phyloP scores from a whole-genome alignment of 148 eudicot species.

The Nepenthes gracilis region DNA sequence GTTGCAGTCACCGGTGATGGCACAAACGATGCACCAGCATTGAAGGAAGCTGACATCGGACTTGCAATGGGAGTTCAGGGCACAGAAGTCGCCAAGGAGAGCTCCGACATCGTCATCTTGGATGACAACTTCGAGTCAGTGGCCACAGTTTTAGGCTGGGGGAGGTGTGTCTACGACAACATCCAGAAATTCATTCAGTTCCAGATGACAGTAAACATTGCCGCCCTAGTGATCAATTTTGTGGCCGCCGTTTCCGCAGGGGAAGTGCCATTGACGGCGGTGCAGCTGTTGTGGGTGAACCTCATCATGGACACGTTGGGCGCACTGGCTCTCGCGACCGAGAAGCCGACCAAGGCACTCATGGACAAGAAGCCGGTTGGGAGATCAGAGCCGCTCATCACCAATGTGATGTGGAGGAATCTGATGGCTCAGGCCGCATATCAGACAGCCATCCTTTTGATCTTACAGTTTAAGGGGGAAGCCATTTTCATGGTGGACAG shows the following conservation, averaged over 20 bases:
- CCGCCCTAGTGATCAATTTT: conserved; percentile 24
- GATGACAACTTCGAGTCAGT: conserved; percentile 27
- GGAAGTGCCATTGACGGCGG: conserved; percentile 25
- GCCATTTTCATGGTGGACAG: conserved; percentile 5
- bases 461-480: conserved; percentile 21
- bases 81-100: conserved; percentile 56
- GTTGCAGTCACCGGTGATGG: conserved; percentile 68
- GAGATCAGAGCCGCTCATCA: conserved; percentile 19
- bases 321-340: conserved; percentile 27
- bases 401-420: conserved; percentile 27
- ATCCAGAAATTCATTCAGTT: conserved; percentile 28
- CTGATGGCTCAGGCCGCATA: conserved; percentile 17
- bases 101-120: conserved; percentile 25
- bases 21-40: conserved; percentile 45
- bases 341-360: conserved; percentile 22
- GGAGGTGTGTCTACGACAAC: conserved; percentile 26
- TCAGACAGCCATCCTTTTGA: conserved; percentile 16
- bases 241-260: conserved; percentile 27
- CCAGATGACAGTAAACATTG: conserved; percentile 20
- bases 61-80: conserved; percentile 87
- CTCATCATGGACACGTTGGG: conserved; percentile 29
- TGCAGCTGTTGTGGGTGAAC: conserved; percentile 26
- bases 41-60: conserved; percentile 86
- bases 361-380: conserved; percentile 20
- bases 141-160: conserved; percentile 22